These are phyloP conservation scores for Phanerochaete carnosa DNA, from an alignment of 768 basidiomycete genomes.

Conservation along the genomic window DNA sequence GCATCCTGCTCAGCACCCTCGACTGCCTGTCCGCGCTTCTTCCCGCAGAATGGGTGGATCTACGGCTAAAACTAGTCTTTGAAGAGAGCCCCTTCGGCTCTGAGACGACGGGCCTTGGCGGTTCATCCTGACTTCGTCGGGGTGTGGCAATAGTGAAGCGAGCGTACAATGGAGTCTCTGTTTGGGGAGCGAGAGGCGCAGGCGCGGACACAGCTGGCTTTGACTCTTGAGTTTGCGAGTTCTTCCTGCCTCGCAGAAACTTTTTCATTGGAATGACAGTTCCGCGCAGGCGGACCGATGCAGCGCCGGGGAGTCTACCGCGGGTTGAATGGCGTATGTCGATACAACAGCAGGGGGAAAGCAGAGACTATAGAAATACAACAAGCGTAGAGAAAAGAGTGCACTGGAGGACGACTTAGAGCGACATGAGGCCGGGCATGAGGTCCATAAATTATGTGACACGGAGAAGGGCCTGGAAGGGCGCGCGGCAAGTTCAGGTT, in stretches of 20 bases:
- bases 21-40: neutral
- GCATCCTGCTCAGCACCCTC: neutral
- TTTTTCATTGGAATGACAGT: slow-evolving; percentile 9
- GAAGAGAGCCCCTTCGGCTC: slow-evolving; percentile 10
- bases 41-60: neutral
- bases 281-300: neutral
- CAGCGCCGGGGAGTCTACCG: neutral
- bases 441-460: slow-evolving; percentile 4
- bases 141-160: slow-evolving; percentile 3
- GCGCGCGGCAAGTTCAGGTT: neutral
- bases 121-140: slow-evolving; percentile 5
- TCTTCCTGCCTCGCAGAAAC: slow-evolving; percentile 13
- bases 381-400: neutral
- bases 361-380: neutral
- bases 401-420: neutral
- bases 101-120: slow-evolving; percentile 9
- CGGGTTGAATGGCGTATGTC: neutral
- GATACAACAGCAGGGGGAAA: neutral
- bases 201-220: slow-evolving; percentile 4
- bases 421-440: slow-evolving; percentile 1
- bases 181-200: neutral
- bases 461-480: neutral
- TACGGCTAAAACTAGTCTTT: slow-evolving; percentile 1
- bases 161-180: slow-evolving; percentile 11
- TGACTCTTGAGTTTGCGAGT: slow-evolving; percentile 7